Conservation (phyloP, 768 basidiomycete species). For the Mrakia gelida region DNA sequence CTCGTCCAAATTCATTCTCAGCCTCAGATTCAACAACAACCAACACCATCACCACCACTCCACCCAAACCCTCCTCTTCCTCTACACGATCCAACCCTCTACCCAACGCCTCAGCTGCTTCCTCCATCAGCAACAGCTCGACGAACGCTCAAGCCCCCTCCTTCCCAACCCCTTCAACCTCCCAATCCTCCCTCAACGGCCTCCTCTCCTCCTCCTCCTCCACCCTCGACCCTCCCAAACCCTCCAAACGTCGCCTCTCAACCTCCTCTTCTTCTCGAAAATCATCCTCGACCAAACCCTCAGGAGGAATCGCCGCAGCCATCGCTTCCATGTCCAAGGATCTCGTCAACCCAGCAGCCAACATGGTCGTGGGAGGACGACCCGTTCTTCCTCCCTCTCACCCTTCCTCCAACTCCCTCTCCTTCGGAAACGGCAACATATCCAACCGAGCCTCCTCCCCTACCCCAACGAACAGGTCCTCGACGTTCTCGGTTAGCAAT, state of each 20-base stretch:
- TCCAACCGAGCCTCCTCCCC: background rate
- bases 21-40: too few relatives aligned
- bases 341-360: constrained; percentile 22
- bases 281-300: constrained; percentile 6
- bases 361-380: background rate
- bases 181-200: constrained; percentile 4
- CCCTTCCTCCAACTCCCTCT: background rate
- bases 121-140: too few relatives aligned
- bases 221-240: background rate
- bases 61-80: background rate
- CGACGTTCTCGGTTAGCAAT: background rate
- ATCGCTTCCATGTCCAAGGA: constrained; percentile 27
- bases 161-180: background rate
- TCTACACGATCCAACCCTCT: too few relatives aligned
- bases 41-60: background rate
- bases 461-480: background rate
- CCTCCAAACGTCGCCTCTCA: constrained; percentile 7
- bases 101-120: too few relatives aligned
- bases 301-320: constrained; percentile 19
- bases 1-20: background rate
- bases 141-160: background rate
- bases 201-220: background rate
- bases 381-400: background rate
- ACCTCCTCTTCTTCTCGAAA: constrained; percentile 10
- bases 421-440: background rate